These are phyloP conservation scores for Aspergillus nanangensis DNA, from an alignment of 495 filamentous ascomycete genomes.

Conservation along the genomic window DNA sequence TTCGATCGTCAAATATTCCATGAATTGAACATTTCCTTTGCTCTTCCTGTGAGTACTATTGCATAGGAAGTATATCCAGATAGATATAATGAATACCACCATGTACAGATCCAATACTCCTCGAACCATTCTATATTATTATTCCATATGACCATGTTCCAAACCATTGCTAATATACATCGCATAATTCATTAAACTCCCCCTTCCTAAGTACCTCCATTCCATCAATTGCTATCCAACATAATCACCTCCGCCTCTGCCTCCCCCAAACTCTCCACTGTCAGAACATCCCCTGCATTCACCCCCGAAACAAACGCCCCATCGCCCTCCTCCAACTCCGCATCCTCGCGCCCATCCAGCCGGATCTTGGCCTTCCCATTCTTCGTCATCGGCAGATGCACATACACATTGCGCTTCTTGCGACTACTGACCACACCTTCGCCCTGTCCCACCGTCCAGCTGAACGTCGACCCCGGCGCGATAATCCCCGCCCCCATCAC, in stretches of 20 bases:
- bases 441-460: conserved; percentile 55
- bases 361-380: conserved; percentile 62
- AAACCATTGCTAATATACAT: too few species aligned
- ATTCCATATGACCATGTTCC: too few species aligned
- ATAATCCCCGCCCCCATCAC: conserved; percentile 72
- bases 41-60: too few species aligned
- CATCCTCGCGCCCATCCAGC: conserved; percentile 57
- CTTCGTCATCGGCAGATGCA: conserved; percentile 73
- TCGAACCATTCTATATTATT: too few species aligned
- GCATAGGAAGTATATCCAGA: too few species aligned
- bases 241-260: conserved; percentile 64
- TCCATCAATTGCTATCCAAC: conserved; percentile 46
- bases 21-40: too few species aligned
- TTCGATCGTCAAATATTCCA: too few species aligned
- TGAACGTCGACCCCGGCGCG: conserved; percentile 46
- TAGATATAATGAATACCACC: too few species aligned
- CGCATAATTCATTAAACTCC: not conserved
- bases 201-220: not conserved
- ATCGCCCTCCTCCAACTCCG: conserved; percentile 64
- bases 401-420: conserved; percentile 63
- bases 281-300: conserved; percentile 54
- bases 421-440: conserved; percentile 27
- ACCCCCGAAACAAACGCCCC: conserved; percentile 60
- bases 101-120: too few species aligned
- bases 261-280: conserved; percentile 60